Percentiles rank a stretch among this genome's conserved stretches.
Conservation (phyloP, 2,329 filamentous ascomycete species). For the Aschersonia sp. region DNA sequence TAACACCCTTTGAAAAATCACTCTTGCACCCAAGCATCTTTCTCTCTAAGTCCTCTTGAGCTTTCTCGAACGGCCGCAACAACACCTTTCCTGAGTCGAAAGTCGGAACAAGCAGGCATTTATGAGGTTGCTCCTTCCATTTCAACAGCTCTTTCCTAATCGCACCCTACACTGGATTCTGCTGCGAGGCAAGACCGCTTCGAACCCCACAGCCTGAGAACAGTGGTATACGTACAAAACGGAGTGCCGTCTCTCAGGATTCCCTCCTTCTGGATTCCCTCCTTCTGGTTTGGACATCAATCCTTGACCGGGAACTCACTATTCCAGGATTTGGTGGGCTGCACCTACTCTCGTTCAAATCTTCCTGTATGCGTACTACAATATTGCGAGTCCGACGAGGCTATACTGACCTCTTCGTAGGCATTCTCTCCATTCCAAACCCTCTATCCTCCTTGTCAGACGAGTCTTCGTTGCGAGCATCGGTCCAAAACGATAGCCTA, state of each 20-base stretch:
- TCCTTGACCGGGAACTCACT: neutral
- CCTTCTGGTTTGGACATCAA: neutral
- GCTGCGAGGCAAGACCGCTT: neutral
- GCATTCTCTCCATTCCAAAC: constrained; percentile 2
- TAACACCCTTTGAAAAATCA: too few species aligned
- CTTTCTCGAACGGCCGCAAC: too few species aligned
- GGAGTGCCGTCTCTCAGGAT: too few species aligned
- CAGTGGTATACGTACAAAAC: neutral
- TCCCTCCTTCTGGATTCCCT: too few species aligned
- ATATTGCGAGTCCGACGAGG: neutral
- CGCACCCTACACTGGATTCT: neutral
- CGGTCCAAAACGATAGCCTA: constrained; percentile 4
- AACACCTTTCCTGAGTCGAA: too few species aligned
- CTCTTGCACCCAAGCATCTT: too few species aligned
- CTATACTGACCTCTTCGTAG: neutral
- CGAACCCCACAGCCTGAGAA: neutral
- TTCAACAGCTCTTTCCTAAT: neutral
- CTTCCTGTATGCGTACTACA: constrained; percentile 1
- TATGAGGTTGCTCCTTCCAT: neutral
- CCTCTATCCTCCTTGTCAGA: constrained; percentile 2
- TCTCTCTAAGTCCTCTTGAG: too few species aligned
- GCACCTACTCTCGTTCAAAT: constrained; percentile 2
- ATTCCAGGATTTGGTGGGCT: neutral
- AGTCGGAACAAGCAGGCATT: neutral
- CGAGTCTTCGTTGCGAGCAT: constrained; percentile 5